Evolutionary conservation across 805 yeast species (phyloP), one percentile per base, ranked within the genome.

Genomic region (Ogataea wickerhamii): DNA sequence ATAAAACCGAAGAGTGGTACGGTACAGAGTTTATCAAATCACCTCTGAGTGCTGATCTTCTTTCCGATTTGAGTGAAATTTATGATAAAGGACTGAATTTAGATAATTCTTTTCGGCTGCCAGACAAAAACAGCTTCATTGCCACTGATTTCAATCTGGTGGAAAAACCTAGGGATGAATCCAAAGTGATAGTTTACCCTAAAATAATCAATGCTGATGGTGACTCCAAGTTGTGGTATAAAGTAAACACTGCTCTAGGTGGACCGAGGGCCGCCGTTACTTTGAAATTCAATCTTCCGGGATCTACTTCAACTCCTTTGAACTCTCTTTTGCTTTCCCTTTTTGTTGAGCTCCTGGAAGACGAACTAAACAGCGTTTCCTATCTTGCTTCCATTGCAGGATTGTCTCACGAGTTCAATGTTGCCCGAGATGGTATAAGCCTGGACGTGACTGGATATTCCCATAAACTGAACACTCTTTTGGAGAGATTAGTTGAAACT

Each of bases 371-470:
- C 49, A 89, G 87, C 52, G 64, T 79, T 37, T 77, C 87, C 7
- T 91, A 91, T 53, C 83, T 85, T 54, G 97, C 98, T 1, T 74
- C 78, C 6, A 70, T 88, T 38, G 96, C 93, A 2, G 93, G 93
- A 0, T 70, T 87, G 40, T 65, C 71, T 36, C 78, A 79, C 41
- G 62, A 70, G 2, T 68, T 89, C 28, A 61, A 70, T 21, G 66
- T 74, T 41, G 75, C 82, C 38, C 73, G 82, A 45, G 87, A 81
- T 48, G 95, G 96, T 0, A 53, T 89, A 28, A 73, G 74, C 27
- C 55, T 91, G 30, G 76, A 75, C 33, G 67, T 87, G 17, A 67
- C 71, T 27, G 98, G 98, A 2, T 93, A 82, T 60, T 86, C 84
- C 49, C 91, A 93, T 59, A 91, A 91, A 53, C 65, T 87, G 32